Base-by-base conservation (phyloP, 2,329 filamentous ascomycete species). In the Ascosphaera apis region DNA sequence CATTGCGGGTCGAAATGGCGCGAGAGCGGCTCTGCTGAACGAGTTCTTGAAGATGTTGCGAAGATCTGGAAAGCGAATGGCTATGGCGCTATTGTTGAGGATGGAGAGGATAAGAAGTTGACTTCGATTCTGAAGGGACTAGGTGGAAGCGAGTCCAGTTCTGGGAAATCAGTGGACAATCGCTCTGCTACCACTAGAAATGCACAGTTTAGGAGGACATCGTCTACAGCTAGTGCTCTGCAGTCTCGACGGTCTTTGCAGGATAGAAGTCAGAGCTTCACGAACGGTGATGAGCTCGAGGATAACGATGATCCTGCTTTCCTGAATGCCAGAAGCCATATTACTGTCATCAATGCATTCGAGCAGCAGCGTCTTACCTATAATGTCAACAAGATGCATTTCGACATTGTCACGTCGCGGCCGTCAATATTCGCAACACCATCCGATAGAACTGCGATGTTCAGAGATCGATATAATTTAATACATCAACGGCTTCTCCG, bases 1-100 rank as follows among this genome's bases (percentile, higher is more conserved):
- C 78, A 92, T 54, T 98, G 88, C 53, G 88, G 88, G 23, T 84
- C 84, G 39, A 82, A 75, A 73, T 98, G 88, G 88, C 72, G 86
- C 47, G 84, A 95, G 58, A 83, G 91, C 52, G 86, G 91, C 0
- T 62, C 93, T 21, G 88, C 84, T 2, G 91, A 98, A 54, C 76
- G 76, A 44, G 81, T 93, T 9, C 60, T 98, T 25, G 88, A 98
- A 48, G 88, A 95, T 54, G 72, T 84, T 5, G 84, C 88, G 1
- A 77, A 79, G 53, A 69, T 70, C 45, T 98, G 88, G 91, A 95
- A 93, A 60, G 80, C 76, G 44, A 67, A 76, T 40, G 83, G 80
- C 50, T 82, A 82, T 1, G 80, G 80, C 15, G 79, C 92, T 37
- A 91, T 98, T 43, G 79, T 98, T 2, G 82, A 93, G 36, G 86